Percentiles rank a stretch among this genome's conserved stretches.
phyloP scores from a whole-genome alignment of 164 flowering plant genomes.

The Macadamia tetraphylla region DNA sequence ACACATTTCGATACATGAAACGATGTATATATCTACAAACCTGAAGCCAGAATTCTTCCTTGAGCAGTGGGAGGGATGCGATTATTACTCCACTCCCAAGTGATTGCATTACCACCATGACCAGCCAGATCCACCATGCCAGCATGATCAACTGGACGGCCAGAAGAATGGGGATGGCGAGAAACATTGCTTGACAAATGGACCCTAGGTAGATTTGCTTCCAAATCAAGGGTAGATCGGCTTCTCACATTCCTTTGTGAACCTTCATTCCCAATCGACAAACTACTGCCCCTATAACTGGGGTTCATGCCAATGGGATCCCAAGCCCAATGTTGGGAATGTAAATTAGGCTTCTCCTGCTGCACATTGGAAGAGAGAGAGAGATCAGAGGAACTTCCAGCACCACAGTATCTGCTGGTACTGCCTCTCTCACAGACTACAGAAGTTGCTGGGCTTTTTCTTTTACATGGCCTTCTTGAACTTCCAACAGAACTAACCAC shows the following conservation, averaged over 20 bases:
- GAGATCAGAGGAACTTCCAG: constrained; percentile 29
- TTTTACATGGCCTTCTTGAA: constrained; percentile 48
- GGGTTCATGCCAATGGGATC: constrained; percentile 22
- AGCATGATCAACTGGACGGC: constrained; percentile 26
- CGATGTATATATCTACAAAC: constrained; percentile 13
- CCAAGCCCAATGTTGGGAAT: constrained; percentile 37
- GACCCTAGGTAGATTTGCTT: constrained; percentile 29
- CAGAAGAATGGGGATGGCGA: constrained; percentile 24
- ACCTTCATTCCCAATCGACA: constrained; percentile 39
- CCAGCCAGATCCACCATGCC: constrained; percentile 24
- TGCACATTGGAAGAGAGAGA: constrained; percentile 30
- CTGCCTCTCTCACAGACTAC: constrained; percentile 40
- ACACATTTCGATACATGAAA: too few relatives aligned
- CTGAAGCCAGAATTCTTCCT: constrained; percentile 33
- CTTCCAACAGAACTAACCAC: constrained; percentile 28
- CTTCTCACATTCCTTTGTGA: constrained; percentile 68
- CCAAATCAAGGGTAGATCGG: constrained; percentile 42
- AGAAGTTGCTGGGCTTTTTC: constrained; percentile 53
- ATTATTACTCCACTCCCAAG: constrained; percentile 36
- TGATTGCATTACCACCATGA: constrained; percentile 22
- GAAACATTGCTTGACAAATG: constrained; percentile 32
- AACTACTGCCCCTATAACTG: constrained; percentile 30
- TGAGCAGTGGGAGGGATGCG: constrained; percentile 28
- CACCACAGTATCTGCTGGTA: constrained; percentile 32
- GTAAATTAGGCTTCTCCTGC: constrained; percentile 39